These are phyloP conservation scores for Boletus sp. DNA, from an alignment of 1,284 basidiomycete species.

Conservation along the genomic window DNA sequence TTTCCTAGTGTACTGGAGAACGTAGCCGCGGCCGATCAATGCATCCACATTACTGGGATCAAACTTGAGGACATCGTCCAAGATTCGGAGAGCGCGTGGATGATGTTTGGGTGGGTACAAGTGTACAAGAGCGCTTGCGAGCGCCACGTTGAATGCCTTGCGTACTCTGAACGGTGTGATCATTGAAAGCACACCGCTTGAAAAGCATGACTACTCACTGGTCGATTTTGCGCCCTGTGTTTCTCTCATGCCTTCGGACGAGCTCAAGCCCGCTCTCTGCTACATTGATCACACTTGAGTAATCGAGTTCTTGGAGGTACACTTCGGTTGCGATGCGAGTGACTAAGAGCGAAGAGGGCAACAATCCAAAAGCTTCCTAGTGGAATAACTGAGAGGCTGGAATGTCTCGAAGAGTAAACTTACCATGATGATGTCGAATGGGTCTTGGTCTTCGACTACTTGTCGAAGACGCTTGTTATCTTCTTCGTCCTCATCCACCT, in stretches of 20 bases:
- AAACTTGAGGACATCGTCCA: conserved; percentile 66
- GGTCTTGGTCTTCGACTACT: conserved; percentile 39
- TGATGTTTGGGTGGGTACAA: conserved; percentile 91
- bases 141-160: conserved; percentile 59
- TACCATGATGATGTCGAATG: conserved; percentile 54
- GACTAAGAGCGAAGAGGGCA: conserved; percentile 65
- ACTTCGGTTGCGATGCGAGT: conserved; percentile 70
- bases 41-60: conserved; percentile 63
- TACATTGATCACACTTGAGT: conserved; percentile 67
- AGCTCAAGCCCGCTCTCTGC: conserved; percentile 69
- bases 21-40: conserved; percentile 74
- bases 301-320: conserved; percentile 75
- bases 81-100: conserved; percentile 65
- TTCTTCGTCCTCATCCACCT: conserved; percentile 42
- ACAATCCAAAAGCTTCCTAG: conserved; percentile 56
- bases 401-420: conserved; percentile 13
- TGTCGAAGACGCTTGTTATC: conserved; percentile 32
- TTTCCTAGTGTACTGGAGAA: conserved; percentile 59
- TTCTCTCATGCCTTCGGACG: conserved; percentile 51
- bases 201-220: conserved; percentile 38
- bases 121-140: conserved; percentile 78
- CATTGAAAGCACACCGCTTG: background rate
- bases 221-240: conserved; percentile 55
- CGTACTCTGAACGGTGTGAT: conserved; percentile 42
- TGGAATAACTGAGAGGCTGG: background rate